Evolutionary conservation across 2,329 filamentous ascomycete genomes (phyloP), one percentile per base, ranked within the genome.

Genomic region (Aspergillus sp.): DNA sequence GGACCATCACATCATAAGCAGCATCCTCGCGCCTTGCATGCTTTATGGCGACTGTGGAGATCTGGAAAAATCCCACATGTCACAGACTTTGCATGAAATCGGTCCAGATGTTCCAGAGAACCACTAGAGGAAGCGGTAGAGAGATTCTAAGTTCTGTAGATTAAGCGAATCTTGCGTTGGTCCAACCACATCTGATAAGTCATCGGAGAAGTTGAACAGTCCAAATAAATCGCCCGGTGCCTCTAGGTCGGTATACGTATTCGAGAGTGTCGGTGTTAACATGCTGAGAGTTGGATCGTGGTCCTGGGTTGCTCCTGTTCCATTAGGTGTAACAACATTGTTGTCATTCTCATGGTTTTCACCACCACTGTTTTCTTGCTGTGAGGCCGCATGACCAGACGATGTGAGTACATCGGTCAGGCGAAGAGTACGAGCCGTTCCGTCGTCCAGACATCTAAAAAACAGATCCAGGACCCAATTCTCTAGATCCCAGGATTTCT

Each of bases 391-490:
- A 4, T 47, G 50, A 7, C 17, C 40, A 5, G 45, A 7, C 32
- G 45, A 45, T 9, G 45, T 32, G 5, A 44, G 32, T 19, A 44
- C 46, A 41, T 65, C 65, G 0, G 55, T 54, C 14, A 69, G 42
- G 20, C 66, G 61, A 17, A 78, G 61, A 14, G 70, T 67, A 9
- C 66, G 67, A 2, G 76, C 75, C 0, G 73, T 78, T 17, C 73
- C 69, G 45, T 73, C 70, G 54, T 79, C 77, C 2, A 77, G 58
- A 42, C 75, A 78, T 5, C 76, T 75, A 30, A 79, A 76, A 53
- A 80, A 80, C 0, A 79, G 61, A 53, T 79, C 69, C 2, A 79
- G 58, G 0, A 79, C 73, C 73, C 75, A 76, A 49, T 79, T 79
- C 13, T 75, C 75, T 8, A 79, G 61, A 45, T 78, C 75, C 77